These are phyloP conservation scores for Monsonia emarginata DNA, from an alignment of 441 rosid genomes.

Conservation along the genomic window DNA sequence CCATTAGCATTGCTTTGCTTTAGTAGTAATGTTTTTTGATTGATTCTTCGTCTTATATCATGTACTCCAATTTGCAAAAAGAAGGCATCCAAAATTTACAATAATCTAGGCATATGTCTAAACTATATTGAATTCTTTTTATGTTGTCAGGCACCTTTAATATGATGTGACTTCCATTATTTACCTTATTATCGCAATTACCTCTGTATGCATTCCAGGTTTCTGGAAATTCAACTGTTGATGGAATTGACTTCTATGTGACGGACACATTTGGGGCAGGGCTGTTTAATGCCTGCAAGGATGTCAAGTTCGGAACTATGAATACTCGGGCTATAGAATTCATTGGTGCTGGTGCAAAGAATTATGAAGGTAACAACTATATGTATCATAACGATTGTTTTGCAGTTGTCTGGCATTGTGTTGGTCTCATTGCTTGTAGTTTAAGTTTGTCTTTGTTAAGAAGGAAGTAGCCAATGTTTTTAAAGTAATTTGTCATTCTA, in stretches of 20 bases:
- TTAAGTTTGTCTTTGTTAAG: background rate
- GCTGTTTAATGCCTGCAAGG: conserved; percentile 58
- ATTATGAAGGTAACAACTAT: conserved; percentile 39
- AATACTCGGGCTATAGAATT: conserved; percentile 66
- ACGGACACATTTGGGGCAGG: conserved; percentile 52
- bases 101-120: background rate
- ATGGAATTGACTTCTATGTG: conserved; percentile 49
- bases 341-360: conserved; percentile 64
- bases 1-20: background rate
- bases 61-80: background rate
- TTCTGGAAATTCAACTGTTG: conserved; percentile 53
- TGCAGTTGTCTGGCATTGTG: conserved; percentile 6
- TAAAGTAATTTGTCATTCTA: background rate
- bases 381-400: background rate
- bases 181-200: background rate
- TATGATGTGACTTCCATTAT: background rate
- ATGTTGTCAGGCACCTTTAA: background rate
- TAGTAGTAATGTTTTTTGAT: background rate
- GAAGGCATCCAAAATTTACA: too few relatives aligned
- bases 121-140: background rate
- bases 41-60: background rate
- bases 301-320: conserved; percentile 77
- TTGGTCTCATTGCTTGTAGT: background rate
- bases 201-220: conserved; percentile 28
- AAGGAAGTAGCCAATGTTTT: background rate